phyloP scores from a whole-genome alignment of 2,329 filamentous ascomycete species.

The Endothia cerciana region DNA sequence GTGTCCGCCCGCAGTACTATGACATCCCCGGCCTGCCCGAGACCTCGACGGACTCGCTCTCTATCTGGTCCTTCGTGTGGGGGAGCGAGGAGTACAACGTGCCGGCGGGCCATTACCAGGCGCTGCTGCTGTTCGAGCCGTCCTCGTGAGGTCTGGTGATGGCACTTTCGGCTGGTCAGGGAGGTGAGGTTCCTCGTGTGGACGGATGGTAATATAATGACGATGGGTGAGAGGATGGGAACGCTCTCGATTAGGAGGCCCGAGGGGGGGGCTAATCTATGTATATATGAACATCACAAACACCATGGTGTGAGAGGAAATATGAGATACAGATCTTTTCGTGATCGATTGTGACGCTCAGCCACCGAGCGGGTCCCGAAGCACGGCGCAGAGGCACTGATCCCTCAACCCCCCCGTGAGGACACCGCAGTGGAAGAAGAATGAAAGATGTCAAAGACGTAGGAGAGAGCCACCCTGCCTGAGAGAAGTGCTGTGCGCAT shows the following conservation, averaged over 20 bases:
- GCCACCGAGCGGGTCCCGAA: too few species aligned
- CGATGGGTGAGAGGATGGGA: background rate
- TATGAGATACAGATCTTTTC: too few species aligned
- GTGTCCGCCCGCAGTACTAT: slow-evolving; percentile 13
- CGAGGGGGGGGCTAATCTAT: too few species aligned
- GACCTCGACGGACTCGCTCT: slow-evolving; percentile 2
- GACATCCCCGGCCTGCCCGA: slow-evolving; percentile 19
- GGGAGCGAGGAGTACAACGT: slow-evolving; percentile 14
- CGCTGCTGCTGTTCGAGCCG: slow-evolving; percentile 20
- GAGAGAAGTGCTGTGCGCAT: background rate
- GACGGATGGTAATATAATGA: background rate
- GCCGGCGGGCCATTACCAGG: slow-evolving; percentile 21
- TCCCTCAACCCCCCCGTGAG: background rate
- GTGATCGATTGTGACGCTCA: too few species aligned
- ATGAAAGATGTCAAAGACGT: too few species aligned
- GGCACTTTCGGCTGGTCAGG: background rate
- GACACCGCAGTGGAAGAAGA: background rate
- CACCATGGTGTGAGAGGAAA: too few species aligned
- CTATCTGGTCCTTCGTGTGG: slow-evolving; percentile 22
- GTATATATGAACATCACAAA: too few species aligned
- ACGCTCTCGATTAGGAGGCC: background rate
- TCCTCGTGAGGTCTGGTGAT: slow-evolving; percentile 10
- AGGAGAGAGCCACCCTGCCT: background rate
- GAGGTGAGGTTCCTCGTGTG: background rate
- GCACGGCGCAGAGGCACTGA: too few species aligned